A percentile compares a stretch with the other conserved stretches of the same genome.
Conservation (phyloP, 768 basidiomycete species). For the Astraeus odoratus region DNA sequence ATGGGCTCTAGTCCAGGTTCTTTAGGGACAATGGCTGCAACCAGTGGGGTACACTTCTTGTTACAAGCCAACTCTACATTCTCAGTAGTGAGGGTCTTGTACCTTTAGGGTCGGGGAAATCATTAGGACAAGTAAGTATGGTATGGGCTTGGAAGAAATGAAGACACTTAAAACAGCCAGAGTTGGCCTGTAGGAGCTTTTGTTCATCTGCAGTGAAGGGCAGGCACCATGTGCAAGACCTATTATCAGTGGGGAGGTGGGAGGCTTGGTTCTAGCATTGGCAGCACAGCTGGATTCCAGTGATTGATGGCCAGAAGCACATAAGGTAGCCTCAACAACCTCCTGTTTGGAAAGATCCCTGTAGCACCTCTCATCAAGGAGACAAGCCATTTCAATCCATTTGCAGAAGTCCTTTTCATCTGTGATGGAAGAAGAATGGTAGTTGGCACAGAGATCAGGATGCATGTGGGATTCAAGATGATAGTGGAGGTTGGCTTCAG, state of each 20-base stretch:
- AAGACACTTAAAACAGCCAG: constrained; percentile 23
- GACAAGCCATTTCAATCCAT: constrained; percentile 2
- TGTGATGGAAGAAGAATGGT: neutral
- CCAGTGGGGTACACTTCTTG: neutral
- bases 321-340: neutral
- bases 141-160: constrained; percentile 10
- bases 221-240: neutral
- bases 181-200: constrained; percentile 6
- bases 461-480: constrained; percentile 14
- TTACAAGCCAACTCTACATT: neutral
- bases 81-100: constrained; percentile 10
- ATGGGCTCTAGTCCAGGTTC: neutral
- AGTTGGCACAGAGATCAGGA: constrained; percentile 3
- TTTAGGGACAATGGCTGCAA: neutral
- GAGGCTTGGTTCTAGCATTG: neutral
- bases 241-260: neutral
- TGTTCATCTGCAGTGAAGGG: constrained; percentile 7
- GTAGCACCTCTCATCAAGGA: neutral
- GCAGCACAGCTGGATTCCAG: neutral
- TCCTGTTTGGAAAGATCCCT: neutral
- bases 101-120: constrained; percentile 13
- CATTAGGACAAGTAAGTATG: constrained; percentile 10
- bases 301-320: neutral
- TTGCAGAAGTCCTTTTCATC: neutral
- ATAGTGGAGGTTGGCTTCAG: constrained; percentile 1